Evolutionary conservation across 1,284 basidiomycete species (phyloP), one percentile per base, ranked within the genome.

Genomic region (Phlebopus sp.): DNA sequence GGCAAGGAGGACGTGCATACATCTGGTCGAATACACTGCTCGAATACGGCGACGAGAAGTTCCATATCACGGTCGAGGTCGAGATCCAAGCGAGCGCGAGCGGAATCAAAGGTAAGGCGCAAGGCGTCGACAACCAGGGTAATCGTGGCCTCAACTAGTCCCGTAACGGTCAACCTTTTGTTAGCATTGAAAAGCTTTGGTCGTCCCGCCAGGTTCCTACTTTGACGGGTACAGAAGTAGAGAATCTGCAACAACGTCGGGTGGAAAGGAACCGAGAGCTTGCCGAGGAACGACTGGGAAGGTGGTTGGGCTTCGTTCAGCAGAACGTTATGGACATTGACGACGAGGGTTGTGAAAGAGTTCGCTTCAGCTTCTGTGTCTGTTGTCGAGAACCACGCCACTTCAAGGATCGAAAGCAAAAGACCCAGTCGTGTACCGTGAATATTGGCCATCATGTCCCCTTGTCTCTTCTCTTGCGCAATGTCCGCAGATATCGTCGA

Each of bases 381-480:
- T 11, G 77, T 66, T 0, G 77, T 76, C 1, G 81, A 81, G 65
- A 90, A 88, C 88, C 87, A 91, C 1, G 76, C 79, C 7, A 87
- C 76, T 58, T 96, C 89, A 29, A 94, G 72, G 42, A 95, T 65
- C 1, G 84, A 79, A 13, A 91, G 75, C 2, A 97, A 71, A 5
- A 96, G 72, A 5, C 79, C 78, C 7, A 97, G 69, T 29, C 92
- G 77, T 19, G 86, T 81, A 1, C 81, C 78, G 58, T 97, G 92
- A 23, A 94, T 83, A 1, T 81, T 80, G 0, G 86, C 77, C 83
- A 94, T 91, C 75, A 94, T 86, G 53, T 93, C 86, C 1, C 92
- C 93, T 5, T 74, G 77, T 18, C 90, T 78, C 38, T 71, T 75
- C 67, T 95, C 93, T 14, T 69, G 66, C 0, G 90, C 80, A 21